Evolutionary conservation across 768 basidiomycete species (phyloP).

Genomic region (Trichaptum fuscoviolaceum): DNA sequence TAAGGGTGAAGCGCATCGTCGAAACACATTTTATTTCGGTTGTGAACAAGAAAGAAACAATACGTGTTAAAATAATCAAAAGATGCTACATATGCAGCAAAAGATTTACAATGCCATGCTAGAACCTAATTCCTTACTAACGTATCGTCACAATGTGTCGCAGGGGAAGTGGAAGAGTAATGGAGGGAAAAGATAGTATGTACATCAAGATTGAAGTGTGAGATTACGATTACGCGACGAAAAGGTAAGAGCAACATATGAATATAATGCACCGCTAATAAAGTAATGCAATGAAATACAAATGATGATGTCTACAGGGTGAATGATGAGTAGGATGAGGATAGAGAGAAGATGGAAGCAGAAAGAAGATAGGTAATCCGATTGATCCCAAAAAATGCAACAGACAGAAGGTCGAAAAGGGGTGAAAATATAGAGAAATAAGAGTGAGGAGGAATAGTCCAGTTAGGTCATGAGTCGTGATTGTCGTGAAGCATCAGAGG

Average conservation of each 20-base stretch:
- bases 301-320: conserved; percentile 6
- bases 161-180: neutral
- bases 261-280: neutral
- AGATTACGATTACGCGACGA: neutral
- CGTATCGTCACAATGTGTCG: neutral
- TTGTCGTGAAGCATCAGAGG: neutral
- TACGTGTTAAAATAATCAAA: neutral
- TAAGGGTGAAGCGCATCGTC: no score
- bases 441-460: neutral
- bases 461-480: conserved; percentile 4
- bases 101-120: neutral
- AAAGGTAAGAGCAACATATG: neutral
- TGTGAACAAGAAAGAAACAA: neutral
- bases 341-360: neutral
- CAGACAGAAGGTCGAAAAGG: neutral
- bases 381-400: neutral
- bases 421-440: neutral
- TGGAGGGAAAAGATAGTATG: neutral
- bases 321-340: neutral
- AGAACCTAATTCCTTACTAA: neutral
- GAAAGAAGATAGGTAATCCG: neutral
- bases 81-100: neutral
- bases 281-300: conserved; percentile 1
- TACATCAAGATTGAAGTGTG: neutral
- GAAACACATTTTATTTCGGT: no score